A percentile compares a stretch with the other conserved stretches of the same genome.
Evolutionary conservation across 108 stramenopile species (phyloP).

Genomic region (Craspedostauros australis): DNA sequence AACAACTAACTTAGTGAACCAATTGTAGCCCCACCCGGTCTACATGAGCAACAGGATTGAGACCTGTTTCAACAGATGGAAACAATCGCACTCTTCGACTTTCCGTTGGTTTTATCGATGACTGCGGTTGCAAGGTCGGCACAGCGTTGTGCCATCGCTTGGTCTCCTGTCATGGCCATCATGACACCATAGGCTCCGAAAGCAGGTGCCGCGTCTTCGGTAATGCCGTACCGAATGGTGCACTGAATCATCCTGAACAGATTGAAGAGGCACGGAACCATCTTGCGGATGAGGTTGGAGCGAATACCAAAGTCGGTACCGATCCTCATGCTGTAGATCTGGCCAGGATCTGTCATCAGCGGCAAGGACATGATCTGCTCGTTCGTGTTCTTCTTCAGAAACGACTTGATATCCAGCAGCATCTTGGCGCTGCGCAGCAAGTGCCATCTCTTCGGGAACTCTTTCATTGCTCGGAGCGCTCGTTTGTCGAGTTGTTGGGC

Average conservation of each 20-base stretch:
- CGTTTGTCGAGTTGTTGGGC: not conserved
- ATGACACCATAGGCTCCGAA: conserved; percentile 20
- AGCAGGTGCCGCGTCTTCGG: conserved; percentile 10
- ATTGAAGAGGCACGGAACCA: conserved; percentile 10
- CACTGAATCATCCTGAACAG: conserved; percentile 8
- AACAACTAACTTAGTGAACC: no score
- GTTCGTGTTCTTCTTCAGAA: conserved; percentile 9
- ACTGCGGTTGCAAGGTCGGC: no score
- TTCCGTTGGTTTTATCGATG: no score
- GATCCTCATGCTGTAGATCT: conserved; percentile 9
- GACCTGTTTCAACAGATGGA: no score
- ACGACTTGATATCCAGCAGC: not conserved
- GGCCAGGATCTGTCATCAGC: conserved; percentile 3
- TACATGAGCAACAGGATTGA: no score
- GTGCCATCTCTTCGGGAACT: conserved; percentile 10
- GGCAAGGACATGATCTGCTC: conserved; percentile 15
- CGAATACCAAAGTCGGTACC: conserved; percentile 10
- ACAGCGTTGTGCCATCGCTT: no score
- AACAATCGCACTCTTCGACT: no score
- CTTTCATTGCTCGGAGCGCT: conserved; percentile 7
- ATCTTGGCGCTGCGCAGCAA: conserved; percentile 11
- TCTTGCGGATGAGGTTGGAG: conserved; percentile 5
- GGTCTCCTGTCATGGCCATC: no score
- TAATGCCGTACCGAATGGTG: conserved; percentile 17
- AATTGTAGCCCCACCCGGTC: no score